Percentiles rank a stretch among this genome's conserved stretches.
Conservation (phyloP, 2,329 filamentous ascomycete genomes). For the Sphaerostilbella broomeana region DNA sequence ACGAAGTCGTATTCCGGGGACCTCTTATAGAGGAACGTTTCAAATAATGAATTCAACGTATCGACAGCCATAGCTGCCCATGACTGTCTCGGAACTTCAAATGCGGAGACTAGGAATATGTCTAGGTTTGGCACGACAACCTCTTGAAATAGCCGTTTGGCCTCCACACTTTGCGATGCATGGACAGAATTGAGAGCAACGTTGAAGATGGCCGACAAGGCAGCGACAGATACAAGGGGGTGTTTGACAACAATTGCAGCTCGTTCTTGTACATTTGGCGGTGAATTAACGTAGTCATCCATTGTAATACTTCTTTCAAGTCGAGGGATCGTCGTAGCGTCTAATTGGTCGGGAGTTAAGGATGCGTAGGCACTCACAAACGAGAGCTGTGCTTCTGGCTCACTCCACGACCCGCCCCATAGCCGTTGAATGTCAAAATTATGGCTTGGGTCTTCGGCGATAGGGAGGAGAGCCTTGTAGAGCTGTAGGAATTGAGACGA, state of each 20-base stretch:
- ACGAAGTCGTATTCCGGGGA: conserved; percentile 80
- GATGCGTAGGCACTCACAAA: conserved; percentile 85
- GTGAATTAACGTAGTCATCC: conserved; percentile 47
- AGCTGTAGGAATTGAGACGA: conserved; percentile 74
- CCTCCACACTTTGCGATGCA: conserved; percentile 56
- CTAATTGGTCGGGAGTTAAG: conserved; percentile 66
- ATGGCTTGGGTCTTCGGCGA: conserved; percentile 49
- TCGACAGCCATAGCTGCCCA: conserved; percentile 71
- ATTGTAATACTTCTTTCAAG: conserved; percentile 70
- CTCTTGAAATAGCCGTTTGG: conserved; percentile 59
- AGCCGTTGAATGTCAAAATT: conserved; percentile 76
- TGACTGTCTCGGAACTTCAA: conserved; percentile 64
- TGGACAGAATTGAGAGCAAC: conserved; percentile 56
- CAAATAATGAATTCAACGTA: conserved; percentile 70
- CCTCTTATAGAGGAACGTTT: conserved; percentile 74
- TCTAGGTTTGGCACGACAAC: conserved; percentile 68
- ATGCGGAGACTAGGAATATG: conserved; percentile 71
- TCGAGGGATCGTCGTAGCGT: conserved; percentile 77
- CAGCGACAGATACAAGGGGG: conserved; percentile 81
- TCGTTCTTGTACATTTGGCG: conserved; percentile 43
- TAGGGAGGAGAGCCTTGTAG: conserved; percentile 69
- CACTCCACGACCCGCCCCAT: conserved; percentile 86
- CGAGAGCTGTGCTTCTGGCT: conserved; percentile 83
- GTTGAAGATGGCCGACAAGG: conserved; percentile 63
- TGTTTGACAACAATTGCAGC: conserved; percentile 65